Evolutionary conservation across 257 asterid species (phyloP), one percentile per base, ranked within the genome.

Genomic region (Solanum habrochaites): DNA sequence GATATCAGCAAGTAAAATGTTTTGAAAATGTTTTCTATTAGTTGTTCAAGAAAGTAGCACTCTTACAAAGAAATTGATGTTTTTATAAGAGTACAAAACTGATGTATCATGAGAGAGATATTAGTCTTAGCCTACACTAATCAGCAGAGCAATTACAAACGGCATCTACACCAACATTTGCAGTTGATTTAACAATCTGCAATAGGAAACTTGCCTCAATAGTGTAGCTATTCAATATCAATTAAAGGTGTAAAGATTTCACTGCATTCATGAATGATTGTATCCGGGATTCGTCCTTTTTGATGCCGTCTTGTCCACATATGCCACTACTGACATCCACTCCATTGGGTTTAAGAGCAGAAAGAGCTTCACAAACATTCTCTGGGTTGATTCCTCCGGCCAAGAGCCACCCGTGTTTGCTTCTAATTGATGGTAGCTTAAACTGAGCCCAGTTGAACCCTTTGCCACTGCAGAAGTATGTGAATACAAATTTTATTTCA

Each of bases 241-340:
- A 47, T 92, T 90, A 91, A 71, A 89, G 91, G 40, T 45, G 87
- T 66, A 93, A 92, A 87, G 94, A 92, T 67, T 88, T 87, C 66
- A 96, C 93, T 14, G 94, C 92, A 39, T 91, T 86, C 95, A 97
- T 96, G 89, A 97, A 95, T 20, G 96, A 92, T 71, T 66, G 83
- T 86, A 96, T 93, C 88, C 92, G 93, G 2, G 83, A 87, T 88
- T 90, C 87, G 87, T 96, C 99, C 90, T 97, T 97, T 83, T 83
- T 93, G 85, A 97, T 90, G 49, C 98, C 98, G 85, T 94, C 97
- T 21, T 93, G 90, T 86, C 85, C 97, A 91, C 99, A 97, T 85
- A 97, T 94, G 83, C 99, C 99, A 81, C 99, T 96, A n/a, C 98
- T 95, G 9, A 97, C 98, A 88, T 97, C 98, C 88, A 97, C 89